Percentiles rank a stretch among this genome's conserved stretches.
Conservation (phyloP, 2,329 filamentous ascomycete genomes). For the Hypoxylon sp. region DNA sequence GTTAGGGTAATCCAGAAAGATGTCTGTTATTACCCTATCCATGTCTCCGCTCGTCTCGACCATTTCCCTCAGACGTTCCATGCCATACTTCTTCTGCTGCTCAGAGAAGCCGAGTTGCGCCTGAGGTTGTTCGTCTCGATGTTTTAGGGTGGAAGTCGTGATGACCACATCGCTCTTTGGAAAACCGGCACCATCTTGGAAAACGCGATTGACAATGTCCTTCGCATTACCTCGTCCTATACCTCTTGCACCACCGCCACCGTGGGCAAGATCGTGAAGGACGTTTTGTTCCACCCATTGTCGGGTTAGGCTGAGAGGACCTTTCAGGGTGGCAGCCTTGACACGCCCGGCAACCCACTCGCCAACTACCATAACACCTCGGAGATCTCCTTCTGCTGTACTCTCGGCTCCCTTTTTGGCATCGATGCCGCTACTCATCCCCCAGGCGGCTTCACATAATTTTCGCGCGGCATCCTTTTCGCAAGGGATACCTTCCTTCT, state of each 20-base stretch:
- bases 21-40: constrained; percentile 80
- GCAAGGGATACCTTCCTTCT: constrained; percentile 86
- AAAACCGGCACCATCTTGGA: constrained; percentile 81
- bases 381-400: constrained; percentile 75
- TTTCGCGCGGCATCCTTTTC: constrained; percentile 89
- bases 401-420: constrained; percentile 72
- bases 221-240: constrained; percentile 75
- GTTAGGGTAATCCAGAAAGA: constrained; percentile 85
- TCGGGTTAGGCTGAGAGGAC: constrained; percentile 66
- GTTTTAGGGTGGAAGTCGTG: constrained; percentile 53
- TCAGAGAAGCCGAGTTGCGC: constrained; percentile 75
- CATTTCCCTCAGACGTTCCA: constrained; percentile 77
- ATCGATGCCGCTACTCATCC: constrained; percentile 76
- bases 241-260: constrained; percentile 75
- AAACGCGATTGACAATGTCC: constrained; percentile 81
- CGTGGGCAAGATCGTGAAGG: constrained; percentile 71
- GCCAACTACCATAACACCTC: constrained; percentile 84
- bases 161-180: constrained; percentile 63
- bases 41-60: constrained; percentile 81
- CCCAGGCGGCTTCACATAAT: constrained; percentile 84
- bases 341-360: constrained; percentile 85
- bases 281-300: constrained; percentile 81
- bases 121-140: constrained; percentile 62
- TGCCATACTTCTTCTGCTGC: constrained; percentile 74
- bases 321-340: constrained; percentile 56